These are phyloP conservation scores for Lanzia echinophila DNA, from an alignment of 2,329 filamentous ascomycete genomes.

Conservation along the genomic window DNA sequence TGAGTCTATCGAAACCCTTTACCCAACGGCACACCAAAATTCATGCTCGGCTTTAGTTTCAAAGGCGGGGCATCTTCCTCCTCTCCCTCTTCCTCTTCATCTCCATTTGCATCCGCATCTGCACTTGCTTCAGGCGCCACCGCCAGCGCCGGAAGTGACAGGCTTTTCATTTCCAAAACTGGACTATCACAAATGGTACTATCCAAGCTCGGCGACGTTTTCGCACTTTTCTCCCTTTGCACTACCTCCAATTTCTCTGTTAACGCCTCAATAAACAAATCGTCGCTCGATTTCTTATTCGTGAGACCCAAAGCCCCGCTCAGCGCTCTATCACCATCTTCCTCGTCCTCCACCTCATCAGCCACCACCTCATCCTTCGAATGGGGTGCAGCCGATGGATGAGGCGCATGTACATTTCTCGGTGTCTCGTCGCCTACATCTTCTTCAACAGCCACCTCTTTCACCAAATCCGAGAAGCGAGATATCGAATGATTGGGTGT, in stretches of 20 bases:
- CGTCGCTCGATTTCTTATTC: constrained; percentile 16
- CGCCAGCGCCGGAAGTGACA: too few species aligned
- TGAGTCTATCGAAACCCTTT: constrained; percentile 12
- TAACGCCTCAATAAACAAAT: constrained; percentile 22
- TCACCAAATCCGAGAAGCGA: constrained; percentile 39
- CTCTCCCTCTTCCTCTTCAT: constrained; percentile 3
- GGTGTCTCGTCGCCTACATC: constrained; percentile 24
- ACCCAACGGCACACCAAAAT: constrained; percentile 25
- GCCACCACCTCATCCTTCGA: not conserved
- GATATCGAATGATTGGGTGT: constrained; percentile 52
- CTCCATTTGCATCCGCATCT: not conserved
- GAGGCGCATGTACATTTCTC: constrained; percentile 6
- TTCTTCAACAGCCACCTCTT: constrained; percentile 2
- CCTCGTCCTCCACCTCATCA: constrained; percentile 4
- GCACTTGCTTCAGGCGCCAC: not conserved
- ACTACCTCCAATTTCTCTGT: constrained; percentile 22
- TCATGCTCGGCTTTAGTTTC: constrained; percentile 22
- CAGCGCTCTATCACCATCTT: constrained; percentile 21
- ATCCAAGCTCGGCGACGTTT: constrained; percentile 6
- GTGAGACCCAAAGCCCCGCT: constrained; percentile 24
- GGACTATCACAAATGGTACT: not conserved
- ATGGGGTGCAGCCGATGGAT: not conserved
- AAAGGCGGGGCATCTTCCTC: constrained; percentile 18
- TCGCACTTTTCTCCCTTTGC: constrained; percentile 11
- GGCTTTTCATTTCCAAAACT: constrained; percentile 5